Percentiles rank a stretch among this genome's conserved stretches.
Conservation (phyloP, 1,284 basidiomycete genomes). For the Irpex sp. region DNA sequence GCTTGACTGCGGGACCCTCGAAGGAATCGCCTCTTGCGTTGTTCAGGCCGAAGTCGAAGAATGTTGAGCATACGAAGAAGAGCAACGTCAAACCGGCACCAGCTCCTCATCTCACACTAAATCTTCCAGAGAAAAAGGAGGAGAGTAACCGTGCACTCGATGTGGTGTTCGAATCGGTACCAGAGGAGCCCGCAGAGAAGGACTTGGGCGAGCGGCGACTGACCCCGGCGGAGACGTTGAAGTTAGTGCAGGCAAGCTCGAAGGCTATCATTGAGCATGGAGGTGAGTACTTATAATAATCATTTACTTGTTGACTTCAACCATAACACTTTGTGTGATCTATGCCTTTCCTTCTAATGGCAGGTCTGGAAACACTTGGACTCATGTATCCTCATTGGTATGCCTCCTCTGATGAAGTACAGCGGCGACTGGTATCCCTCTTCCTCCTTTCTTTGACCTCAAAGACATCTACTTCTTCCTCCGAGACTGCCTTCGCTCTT, state of each 20-base stretch:
- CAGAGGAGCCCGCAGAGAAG: conserved; percentile 43
- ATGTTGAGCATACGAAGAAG: conserved; percentile 23
- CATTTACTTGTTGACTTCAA: not conserved
- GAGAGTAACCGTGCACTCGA: conserved; percentile 45
- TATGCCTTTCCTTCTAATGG: not conserved
- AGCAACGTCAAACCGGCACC: conserved; percentile 26
- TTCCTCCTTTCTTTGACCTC: conserved; percentile 62
- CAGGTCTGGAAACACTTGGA: conserved; percentile 71
- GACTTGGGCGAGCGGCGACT: conserved; percentile 54
- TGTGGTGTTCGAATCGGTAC: conserved; percentile 57
- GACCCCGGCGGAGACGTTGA: conserved; percentile 54
- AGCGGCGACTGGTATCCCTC: conserved; percentile 66
- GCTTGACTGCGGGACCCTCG: conserved; percentile 32
- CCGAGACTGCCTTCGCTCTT: conserved; percentile 38
- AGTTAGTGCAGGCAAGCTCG: conserved; percentile 61
- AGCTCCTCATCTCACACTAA: conserved; percentile 55
- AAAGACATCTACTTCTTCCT: conserved; percentile 37
- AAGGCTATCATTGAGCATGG: conserved; percentile 60
- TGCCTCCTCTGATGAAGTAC: conserved; percentile 62
- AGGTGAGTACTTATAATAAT: too few species aligned
- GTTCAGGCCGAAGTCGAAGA: conserved; percentile 47
- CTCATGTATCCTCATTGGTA: conserved; percentile 82
- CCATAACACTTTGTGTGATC: not conserved
- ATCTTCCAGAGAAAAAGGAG: conserved; percentile 50
- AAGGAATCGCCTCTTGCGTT: conserved; percentile 38